Base-by-base conservation (phyloP, 139 green algal genomes). In the Deuterostichococcus epilithicus region DNA sequence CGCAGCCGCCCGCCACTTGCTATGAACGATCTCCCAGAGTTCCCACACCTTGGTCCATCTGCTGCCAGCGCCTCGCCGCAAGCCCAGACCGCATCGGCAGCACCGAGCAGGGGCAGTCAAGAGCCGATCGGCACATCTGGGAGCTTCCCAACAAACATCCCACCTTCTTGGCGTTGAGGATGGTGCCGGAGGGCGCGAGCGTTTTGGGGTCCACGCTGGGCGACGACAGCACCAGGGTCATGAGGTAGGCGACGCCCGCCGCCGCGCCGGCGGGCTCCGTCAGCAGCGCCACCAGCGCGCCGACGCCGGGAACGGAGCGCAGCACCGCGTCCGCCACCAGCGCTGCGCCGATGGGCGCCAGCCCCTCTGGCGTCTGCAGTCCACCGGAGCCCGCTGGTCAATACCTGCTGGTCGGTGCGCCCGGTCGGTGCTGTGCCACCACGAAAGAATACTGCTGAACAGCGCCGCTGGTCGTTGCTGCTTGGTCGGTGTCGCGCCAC, bases 171-270 rank as follows among this genome's bases (percentile, higher is more conserved):
- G 87, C 88, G 63, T 89, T 88, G 6, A 91, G 78, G 35, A 91
- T 73, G 20, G 86, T 91, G 72, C 86, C 88, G 71, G 89, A 79
- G 35, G 88, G 88, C n/a, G 86, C 88, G n/a, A 93, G 84, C 0
- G 86, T 93, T 65, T 72, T 75, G 37, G 88, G 86, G 81, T 93
- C 85, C 18, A 93, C 85, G 18, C 77, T 76, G 18, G 82, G 81
- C 23, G 86, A 77, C 26, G 65, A 81, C 28, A 93, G 85, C 44
- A 93, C 73, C n/a, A 93, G 73, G 28, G 82, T 84, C 82, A 93
- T 90, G 83, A 93, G 84, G 79, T 92, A 93, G 10, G 88, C 87
- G n/a, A 93, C 88, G 63, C 84, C 81, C 25, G 83, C 84, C 32
- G 85, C 84, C 4, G 88, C 88, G 67, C 88, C 88, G 3, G 42